A percentile compares a stretch with the other conserved stretches of the same genome.
Conservation (phyloP, 2,329 filamentous ascomycete species). For the Monilinia aucupariae region DNA sequence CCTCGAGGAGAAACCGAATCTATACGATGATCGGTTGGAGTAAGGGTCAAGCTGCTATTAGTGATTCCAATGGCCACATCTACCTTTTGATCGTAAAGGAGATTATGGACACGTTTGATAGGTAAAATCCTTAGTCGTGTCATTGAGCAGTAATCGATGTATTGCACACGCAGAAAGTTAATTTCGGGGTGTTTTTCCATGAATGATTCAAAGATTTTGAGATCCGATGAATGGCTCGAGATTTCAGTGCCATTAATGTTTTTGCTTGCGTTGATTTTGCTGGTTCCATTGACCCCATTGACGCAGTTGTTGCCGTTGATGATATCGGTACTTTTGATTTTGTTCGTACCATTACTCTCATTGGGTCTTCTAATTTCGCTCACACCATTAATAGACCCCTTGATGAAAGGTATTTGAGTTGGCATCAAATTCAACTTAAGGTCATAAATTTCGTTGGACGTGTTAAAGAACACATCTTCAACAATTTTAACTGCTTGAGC, state of each 20-base stretch:
- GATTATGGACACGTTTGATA: constrained; percentile 47
- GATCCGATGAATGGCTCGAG: constrained; percentile 18
- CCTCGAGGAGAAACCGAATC: constrained; percentile 53
- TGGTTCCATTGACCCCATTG: not conserved
- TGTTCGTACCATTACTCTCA: not conserved
- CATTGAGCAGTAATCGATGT: constrained; percentile 71
- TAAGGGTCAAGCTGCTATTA: constrained; percentile 56
- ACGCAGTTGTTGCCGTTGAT: not conserved
- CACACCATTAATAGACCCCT: not conserved
- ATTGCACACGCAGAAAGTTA: constrained; percentile 69
- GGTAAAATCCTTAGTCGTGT: constrained; percentile 63
- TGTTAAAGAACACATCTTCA: constrained; percentile 67
- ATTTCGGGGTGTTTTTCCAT: constrained; percentile 45
- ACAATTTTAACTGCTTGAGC: constrained; percentile 59
- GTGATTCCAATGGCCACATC: constrained; percentile 51
- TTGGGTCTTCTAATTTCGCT: not conserved
- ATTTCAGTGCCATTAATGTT: not conserved
- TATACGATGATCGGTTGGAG: constrained; percentile 60
- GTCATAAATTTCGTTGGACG: constrained; percentile 69
- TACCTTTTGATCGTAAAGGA: constrained; percentile 38
- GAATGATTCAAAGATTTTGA: constrained; percentile 38
- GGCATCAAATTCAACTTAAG: constrained; percentile 45
- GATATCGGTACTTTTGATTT: not conserved
- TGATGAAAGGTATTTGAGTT: not conserved
- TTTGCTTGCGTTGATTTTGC: not conserved